Evolutionary conservation across 2,329 filamentous ascomycete species (phyloP).

Genomic region (Aspergillus fischeri): DNA sequence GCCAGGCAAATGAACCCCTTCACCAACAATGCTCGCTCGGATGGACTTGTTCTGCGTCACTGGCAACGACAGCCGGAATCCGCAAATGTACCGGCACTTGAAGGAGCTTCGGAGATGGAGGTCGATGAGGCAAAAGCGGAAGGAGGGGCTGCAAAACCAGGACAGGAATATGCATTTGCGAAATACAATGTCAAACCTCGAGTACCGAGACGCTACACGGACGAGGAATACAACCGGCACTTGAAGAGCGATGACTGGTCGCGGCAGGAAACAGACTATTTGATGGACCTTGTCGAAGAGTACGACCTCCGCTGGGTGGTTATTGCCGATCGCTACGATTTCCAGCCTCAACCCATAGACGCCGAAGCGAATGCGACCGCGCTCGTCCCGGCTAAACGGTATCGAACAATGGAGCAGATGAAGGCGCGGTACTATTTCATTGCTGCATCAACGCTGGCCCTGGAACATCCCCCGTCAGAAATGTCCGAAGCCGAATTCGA

Average conservation of each 20-base stretch:
- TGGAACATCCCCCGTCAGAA: slow-evolving; percentile 73
- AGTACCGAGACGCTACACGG: slow-evolving; percentile 70
- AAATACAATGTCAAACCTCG: slow-evolving; percentile 83
- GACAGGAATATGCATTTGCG: slow-evolving; percentile 61
- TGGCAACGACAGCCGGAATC: slow-evolving; percentile 67
- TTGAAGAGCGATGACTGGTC: slow-evolving; percentile 77
- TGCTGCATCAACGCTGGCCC: slow-evolving; percentile 74
- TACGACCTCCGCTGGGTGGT: slow-evolving; percentile 88
- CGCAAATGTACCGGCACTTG: slow-evolving; percentile 32
- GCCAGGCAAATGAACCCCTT: slow-evolving; percentile 68
- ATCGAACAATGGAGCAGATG: slow-evolving; percentile 78
- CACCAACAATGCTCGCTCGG: slow-evolving; percentile 69
- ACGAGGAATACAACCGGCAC: slow-evolving; percentile 77
- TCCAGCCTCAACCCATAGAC: slow-evolving; percentile 27
- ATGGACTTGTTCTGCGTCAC: slow-evolving; percentile 69
- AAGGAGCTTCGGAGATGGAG: slow-evolving; percentile 33
- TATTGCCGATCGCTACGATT: slow-evolving; percentile 91
- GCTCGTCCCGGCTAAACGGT: slow-evolving; percentile 38
- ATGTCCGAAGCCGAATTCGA: slow-evolving; percentile 86
- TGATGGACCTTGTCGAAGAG: slow-evolving; percentile 69
- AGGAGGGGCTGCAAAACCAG: slow-evolving; percentile 30
- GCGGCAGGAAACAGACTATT: slow-evolving; percentile 88
- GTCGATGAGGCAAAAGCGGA: slow-evolving; percentile 37
- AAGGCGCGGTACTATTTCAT: slow-evolving; percentile 89
- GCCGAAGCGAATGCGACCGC: slow-evolving; percentile 28